phyloP scores from a whole-genome alignment of 2,329 filamentous ascomycete genomes.

The Pseudogymnoascus sp. region DNA sequence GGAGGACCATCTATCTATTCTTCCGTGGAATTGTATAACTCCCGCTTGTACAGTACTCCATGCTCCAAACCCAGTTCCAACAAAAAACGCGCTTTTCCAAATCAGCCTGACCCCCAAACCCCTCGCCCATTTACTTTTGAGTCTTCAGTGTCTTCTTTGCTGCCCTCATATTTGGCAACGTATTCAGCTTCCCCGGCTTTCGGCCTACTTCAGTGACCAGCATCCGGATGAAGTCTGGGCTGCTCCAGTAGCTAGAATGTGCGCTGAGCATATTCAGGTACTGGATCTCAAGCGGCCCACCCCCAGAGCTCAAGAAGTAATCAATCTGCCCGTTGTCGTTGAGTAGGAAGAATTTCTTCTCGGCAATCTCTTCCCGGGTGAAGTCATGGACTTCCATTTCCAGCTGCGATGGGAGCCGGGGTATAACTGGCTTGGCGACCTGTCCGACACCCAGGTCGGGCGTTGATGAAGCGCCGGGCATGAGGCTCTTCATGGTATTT shows the following conservation, averaged over 20 bases:
- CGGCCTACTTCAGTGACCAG: constrained; percentile 82
- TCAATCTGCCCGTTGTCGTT: constrained; percentile 98
- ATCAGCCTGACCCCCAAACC: neutral
- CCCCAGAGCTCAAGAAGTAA: constrained; percentile 75
- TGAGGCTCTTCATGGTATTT: constrained; percentile 54
- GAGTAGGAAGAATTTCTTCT: constrained; percentile 76
- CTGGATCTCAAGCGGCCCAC: constrained; percentile 85
- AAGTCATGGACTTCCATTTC: constrained; percentile 97
- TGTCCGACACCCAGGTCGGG: constrained; percentile 34
- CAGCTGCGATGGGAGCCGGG: constrained; percentile 56
- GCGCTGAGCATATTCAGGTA: constrained; percentile 96
- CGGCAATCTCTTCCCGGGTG: constrained; percentile 81
- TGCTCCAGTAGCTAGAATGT: constrained; percentile 89
- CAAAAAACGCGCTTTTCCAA: neutral
- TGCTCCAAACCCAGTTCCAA: neutral
- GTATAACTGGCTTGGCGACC: constrained; percentile 28
- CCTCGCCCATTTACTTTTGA: neutral
- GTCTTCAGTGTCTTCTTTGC: constrained; percentile 36
- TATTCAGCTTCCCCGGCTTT: constrained; percentile 55
- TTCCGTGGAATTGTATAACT: neutral
- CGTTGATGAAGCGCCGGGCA: constrained; percentile 41
- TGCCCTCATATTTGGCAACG: constrained; percentile 52
- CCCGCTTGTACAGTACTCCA: neutral
- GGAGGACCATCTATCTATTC: neutral
- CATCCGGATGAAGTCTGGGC: constrained; percentile 81